These are phyloP conservation scores for Fusarium odoratissimum DNA, from an alignment of 2,329 filamentous ascomycete species.

Conservation along the genomic window DNA sequence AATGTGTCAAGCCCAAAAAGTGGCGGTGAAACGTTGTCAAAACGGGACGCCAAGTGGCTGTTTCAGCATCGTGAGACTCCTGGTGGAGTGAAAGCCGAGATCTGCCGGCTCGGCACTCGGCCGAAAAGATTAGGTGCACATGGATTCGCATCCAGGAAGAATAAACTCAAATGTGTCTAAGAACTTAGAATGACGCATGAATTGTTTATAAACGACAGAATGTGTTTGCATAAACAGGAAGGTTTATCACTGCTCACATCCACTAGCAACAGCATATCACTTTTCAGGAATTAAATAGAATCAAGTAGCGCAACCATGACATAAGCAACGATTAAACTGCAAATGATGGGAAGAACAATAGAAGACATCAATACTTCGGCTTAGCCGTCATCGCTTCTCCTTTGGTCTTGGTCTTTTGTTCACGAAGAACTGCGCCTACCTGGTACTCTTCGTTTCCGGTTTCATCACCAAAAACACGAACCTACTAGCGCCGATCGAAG, in stretches of 20 bases:
- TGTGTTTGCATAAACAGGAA: background rate
- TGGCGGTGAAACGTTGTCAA: background rate
- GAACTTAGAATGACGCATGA: background rate
- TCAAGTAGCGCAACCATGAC: fast-evolving
- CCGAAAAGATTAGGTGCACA: background rate
- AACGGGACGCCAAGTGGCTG: background rate
- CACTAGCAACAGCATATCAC: fast-evolving
- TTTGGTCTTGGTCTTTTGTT: background rate
- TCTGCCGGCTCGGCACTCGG: background rate
- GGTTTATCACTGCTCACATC: background rate
- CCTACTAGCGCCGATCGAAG: background rate
- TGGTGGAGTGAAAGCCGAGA: background rate
- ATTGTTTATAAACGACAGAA: background rate
- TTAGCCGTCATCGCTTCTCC: fast-evolving
- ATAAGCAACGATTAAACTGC: background rate
- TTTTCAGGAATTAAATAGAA: fast-evolving
- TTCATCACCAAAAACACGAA: background rate
- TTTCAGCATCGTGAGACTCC: background rate
- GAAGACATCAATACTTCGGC: fast-evolving
- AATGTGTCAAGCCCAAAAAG: background rate
- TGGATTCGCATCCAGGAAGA: background rate
- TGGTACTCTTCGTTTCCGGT: background rate
- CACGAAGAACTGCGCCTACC: background rate
- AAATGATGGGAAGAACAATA: fast-evolving
- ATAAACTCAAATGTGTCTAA: background rate